phyloP scores from a whole-genome alignment of 768 basidiomycete species.

The Boletus patriciae region DNA sequence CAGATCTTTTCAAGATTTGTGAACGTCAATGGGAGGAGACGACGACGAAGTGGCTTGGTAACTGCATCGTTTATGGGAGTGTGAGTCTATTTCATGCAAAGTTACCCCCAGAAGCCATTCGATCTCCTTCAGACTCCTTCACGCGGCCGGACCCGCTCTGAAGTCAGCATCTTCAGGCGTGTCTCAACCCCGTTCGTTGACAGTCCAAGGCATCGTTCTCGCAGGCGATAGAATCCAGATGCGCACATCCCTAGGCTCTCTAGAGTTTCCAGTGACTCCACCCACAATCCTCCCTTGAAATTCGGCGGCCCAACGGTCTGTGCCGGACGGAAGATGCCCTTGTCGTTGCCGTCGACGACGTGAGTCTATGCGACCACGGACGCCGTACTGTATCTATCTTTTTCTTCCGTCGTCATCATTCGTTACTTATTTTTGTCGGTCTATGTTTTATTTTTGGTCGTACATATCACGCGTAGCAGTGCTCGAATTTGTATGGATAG shows the following conservation, averaged over 20 bases:
- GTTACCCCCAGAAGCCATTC: not conserved
- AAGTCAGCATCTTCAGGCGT: conserved; percentile 28
- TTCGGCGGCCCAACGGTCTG: conserved; percentile 33
- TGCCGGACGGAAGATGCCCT: conserved; percentile 26
- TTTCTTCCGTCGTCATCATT: not conserved
- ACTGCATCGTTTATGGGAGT: conserved; percentile 38
- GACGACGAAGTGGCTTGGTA: conserved; percentile 19
- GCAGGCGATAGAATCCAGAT: conserved; percentile 20
- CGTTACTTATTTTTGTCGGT: not conserved
- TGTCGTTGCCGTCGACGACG: not conserved
- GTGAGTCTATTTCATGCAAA: conserved; percentile 37
- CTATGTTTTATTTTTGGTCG: not conserved
- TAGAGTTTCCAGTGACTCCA: conserved; percentile 24
- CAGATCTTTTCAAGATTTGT: conserved; percentile 30
- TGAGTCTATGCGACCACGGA: not conserved
- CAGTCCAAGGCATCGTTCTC: conserved; percentile 18
- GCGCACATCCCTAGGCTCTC: conserved; percentile 18
- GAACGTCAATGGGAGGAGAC: conserved; percentile 24
- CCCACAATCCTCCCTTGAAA: conserved; percentile 30
- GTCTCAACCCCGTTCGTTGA: conserved; percentile 28
- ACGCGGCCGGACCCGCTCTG: conserved; percentile 26
- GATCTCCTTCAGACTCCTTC: conserved; percentile 5
- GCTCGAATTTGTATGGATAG: too few relatives aligned
- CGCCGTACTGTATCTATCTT: not conserved
- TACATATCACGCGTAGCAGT: too few relatives aligned